These are phyloP conservation scores for Domatiomyces catenatus DNA, from an alignment of 2,329 filamentous ascomycete genomes.

Conservation along the genomic window DNA sequence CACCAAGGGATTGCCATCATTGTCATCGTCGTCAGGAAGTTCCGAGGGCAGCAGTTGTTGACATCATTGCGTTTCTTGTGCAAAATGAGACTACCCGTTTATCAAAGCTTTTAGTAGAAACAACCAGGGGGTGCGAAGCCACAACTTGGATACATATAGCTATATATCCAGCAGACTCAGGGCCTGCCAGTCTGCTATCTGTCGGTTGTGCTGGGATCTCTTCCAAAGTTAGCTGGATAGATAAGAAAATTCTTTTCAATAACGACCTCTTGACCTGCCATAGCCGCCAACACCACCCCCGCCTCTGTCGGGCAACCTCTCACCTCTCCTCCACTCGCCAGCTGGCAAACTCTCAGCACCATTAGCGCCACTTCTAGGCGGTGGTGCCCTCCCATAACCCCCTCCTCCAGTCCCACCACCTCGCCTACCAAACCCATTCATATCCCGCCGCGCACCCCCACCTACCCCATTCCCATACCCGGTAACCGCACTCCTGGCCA, in stretches of 20 bases:
- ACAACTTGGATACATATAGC: not conserved
- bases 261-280: conserved; percentile 15
- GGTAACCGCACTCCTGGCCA: conserved; percentile 27
- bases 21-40: not conserved
- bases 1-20: not conserved
- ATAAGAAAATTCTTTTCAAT: not conserved
- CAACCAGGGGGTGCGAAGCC: not conserved
- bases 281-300: conserved; percentile 26
- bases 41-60: not conserved
- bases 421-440: conserved; percentile 2
- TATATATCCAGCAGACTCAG: not conserved
- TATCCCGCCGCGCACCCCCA: conserved; percentile 17
- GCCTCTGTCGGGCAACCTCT: conserved; percentile 30
- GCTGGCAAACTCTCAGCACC: conserved; percentile 28
- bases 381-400: conserved; percentile 28
- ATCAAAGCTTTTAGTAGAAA: too few species aligned
- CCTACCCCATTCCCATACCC: conserved; percentile 22
- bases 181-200: not conserved
- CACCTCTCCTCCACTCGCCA: conserved; percentile 36
- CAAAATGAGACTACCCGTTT: too few species aligned
- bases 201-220: not conserved
- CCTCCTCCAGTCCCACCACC: conserved; percentile 28
- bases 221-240: not conserved
- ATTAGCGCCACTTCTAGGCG: conserved; percentile 27
- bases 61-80: not conserved